Base-by-base conservation (phyloP, 352 stramenopile genomes). In the Phytopythium helicoides region DNA sequence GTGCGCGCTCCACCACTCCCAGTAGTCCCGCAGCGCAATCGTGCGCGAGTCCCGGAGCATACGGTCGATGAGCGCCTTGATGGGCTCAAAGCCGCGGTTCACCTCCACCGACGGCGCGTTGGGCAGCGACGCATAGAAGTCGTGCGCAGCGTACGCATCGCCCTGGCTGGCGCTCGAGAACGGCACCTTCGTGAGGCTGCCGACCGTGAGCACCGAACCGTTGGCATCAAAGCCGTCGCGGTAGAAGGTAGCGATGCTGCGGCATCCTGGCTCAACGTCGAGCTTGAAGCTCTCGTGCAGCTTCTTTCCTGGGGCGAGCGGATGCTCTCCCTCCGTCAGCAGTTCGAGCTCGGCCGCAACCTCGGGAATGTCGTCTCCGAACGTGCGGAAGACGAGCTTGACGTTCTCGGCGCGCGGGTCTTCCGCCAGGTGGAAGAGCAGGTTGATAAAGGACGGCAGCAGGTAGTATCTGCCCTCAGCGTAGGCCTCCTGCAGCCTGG, bases 1-100 rank as follows among this genome's bases (percentile, higher is more conserved):
- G 54, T 94, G 84, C 4, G 79, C 73, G 38, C 79, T 89, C 83
- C 83, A 93, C 79, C 81, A 92, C 60, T 93, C 83, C 76, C 76
- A 93, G 62, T 92, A 92, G 52, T 94, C 84, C 48, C 84, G 79
- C 45, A 94, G 63, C 7, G 76, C 84, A 21, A 92, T 56, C 23
- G 68, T 87, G 38, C 58, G 57, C 25, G 75, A 54, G 4, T 60
- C 22, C 25, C 52, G 8, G 16, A 80, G 36, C 72, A 82, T 75
- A 1, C 23, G 40, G 14, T 62, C 6, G 38, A 81, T 51, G 35
- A 70, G 75, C 25, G 72, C 34, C 1, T 78, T 53, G 56, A 92
- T 86, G 14, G 54, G 45, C 6, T 51, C 18, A 40, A 92, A 92
- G 21, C 79, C 79, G 16, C 76, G 74, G 23, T 86, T 67, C 16